Evolutionary conservation across 768 basidiomycete species (phyloP).

Genomic region (Russula earlei): DNA sequence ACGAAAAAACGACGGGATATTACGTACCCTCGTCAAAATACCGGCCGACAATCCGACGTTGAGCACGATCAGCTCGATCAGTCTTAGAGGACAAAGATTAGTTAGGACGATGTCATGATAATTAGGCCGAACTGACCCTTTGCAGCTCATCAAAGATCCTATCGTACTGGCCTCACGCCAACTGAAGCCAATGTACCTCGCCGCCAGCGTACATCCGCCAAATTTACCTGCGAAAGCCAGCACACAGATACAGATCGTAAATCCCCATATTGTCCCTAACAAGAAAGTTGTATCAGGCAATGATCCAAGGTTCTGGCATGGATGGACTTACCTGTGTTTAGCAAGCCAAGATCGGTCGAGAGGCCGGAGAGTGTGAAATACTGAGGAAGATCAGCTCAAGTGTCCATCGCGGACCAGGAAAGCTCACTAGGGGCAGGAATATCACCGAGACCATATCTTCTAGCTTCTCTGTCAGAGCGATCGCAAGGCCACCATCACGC

Average conservation of each 20-base stretch:
- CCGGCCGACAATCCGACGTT: constrained; percentile 83
- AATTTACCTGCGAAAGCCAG: constrained; percentile 88
- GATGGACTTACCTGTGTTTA: constrained; percentile 52
- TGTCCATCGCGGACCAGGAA: neutral
- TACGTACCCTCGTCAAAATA: constrained; percentile 51
- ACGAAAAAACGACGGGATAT: neutral
- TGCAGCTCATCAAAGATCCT: constrained; percentile 91
- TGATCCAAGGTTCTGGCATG: neutral
- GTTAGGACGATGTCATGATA: neutral
- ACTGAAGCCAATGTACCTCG: constrained; percentile 56
- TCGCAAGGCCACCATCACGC: constrained; percentile 77
- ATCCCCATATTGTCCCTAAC: constrained; percentile 77
- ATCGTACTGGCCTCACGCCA: constrained; percentile 79
- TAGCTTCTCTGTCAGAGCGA: constrained; percentile 86
- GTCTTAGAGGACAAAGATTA: constrained; percentile 30
- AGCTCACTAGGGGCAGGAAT: constrained; percentile 71
- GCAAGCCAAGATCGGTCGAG: constrained; percentile 76
- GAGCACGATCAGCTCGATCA: constrained; percentile 91
- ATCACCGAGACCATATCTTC: constrained; percentile 91
- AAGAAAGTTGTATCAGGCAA: neutral
- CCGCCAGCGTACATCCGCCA: constrained; percentile 67
- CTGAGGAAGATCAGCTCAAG: constrained; percentile 28
- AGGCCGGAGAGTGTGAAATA: constrained; percentile 93
- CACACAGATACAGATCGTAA: constrained; percentile 65
- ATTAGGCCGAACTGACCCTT: constrained; percentile 49